A percentile compares a stretch with the other conserved stretches of the same genome.
phyloP scores from a whole-genome alignment of 2,329 filamentous ascomycete genomes.

The Pestalotiopsis sp. region DNA sequence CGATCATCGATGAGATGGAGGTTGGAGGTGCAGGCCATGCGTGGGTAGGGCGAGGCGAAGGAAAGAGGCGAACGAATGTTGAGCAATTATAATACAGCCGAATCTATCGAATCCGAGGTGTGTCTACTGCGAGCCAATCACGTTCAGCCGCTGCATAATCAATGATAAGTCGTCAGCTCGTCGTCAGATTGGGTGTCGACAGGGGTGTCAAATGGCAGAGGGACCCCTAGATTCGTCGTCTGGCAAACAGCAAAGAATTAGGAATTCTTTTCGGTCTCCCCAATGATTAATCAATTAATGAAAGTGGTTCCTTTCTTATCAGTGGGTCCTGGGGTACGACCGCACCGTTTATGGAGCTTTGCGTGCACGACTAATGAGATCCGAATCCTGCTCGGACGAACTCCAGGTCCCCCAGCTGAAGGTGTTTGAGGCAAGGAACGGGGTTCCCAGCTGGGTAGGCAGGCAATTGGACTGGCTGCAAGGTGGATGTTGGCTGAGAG shows the following conservation, averaged over 20 bases:
- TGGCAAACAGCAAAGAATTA: background rate
- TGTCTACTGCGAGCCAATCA: background rate
- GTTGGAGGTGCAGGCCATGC: background rate
- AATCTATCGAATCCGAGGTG: background rate
- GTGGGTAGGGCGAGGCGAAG: background rate
- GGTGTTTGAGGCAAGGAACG: background rate
- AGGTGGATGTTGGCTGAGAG: background rate
- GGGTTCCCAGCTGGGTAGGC: background rate
- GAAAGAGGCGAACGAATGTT: background rate
- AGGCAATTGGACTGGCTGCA: background rate
- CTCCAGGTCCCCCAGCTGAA: background rate
- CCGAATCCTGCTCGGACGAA: background rate
- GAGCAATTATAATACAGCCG: background rate
- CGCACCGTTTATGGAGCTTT: no score
- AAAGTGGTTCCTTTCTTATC: background rate
- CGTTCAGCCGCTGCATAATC: background rate
- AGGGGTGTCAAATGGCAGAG: background rate
- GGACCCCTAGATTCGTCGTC: background rate
- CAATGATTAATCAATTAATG: background rate
- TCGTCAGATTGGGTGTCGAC: background rate
- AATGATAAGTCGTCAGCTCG: background rate
- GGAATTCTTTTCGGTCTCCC: background rate
- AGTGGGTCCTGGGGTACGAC: background rate
- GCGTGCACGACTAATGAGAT: background rate
- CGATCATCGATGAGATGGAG: background rate